Base-by-base conservation (phyloP, 1,284 basidiomycete genomes). In the Peniophora sp. region DNA sequence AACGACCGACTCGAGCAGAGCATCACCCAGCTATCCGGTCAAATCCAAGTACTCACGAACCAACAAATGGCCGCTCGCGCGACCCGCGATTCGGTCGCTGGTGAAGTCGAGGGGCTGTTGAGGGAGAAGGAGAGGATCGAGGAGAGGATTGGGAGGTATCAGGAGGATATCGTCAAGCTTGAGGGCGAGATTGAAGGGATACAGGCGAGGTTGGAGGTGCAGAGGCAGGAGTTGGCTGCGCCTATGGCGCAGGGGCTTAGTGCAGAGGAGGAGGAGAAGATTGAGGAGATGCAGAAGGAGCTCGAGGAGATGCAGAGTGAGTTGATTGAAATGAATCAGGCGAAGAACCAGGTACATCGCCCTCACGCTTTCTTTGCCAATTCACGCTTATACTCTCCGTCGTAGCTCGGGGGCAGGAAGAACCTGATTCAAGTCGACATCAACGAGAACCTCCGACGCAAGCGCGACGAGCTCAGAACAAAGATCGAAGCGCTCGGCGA, bases 401-500 rank as follows among this genome's bases (percentile, higher is more conserved):
- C 41, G 36, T 53, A 97, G 91, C 68, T 95, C 51, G 84, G 88
- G 36, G 79, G 83, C 20, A 77, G 78, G 56, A 92, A 91, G 67
- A 90, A 85, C 61, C 70, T 85, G 12, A 70, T 97, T 20, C 92
- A 97, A 65, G 95, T 98, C 49, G 96, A 99, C 65, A 74, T 99
- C 32, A 92, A 89, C 55, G 96, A 99, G 63, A 86, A 85, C 57
- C 75, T 98, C 15, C 76, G 83, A 17, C 79, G 94, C 3, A 78
- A 86, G 14, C 75, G 82, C 37, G 85, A 92, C 50, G 92, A 95
- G 60, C 63, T 97, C 2, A 79, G 82, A 39, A 68, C 71, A 37
- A 88, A 88, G 62, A 71, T 98, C 14, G 94, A 97, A 55, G 69
- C 77, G 47, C 70, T 88, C 17, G 88, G 78, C 46, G 85, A 83